Percentiles rank a stretch among this genome's conserved stretches.
phyloP scores from a whole-genome alignment of 768 basidiomycete genomes.

The Cyclocybe cylindracea region DNA sequence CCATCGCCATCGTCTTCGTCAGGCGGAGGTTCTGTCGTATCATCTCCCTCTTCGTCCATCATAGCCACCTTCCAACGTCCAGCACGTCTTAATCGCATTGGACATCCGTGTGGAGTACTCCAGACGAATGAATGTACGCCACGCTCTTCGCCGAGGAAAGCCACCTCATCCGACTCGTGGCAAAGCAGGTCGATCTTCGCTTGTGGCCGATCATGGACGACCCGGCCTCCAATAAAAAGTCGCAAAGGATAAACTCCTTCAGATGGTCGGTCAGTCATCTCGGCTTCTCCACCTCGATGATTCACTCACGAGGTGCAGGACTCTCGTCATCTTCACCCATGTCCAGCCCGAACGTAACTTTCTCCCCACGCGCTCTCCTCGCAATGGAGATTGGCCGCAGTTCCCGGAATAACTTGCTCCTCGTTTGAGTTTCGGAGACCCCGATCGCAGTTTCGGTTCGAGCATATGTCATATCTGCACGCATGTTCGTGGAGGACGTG shows the following conservation, averaged over 20 bases:
- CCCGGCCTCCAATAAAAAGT: slow-evolving; percentile 7
- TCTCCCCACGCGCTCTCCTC: neutral
- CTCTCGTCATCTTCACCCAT: neutral
- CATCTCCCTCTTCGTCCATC: slow-evolving; percentile 9
- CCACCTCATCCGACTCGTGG: slow-evolving; percentile 11
- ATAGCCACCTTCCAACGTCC: neutral
- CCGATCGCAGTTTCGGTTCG: neutral
- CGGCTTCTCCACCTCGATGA: too few species aligned
- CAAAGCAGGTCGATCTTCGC: slow-evolving; percentile 13
- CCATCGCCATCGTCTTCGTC: slow-evolving; percentile 23
- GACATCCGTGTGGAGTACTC: slow-evolving; percentile 30
- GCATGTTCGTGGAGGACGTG: neutral
- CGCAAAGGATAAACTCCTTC: slow-evolving; percentile 1
- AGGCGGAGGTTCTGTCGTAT: slow-evolving; percentile 9
- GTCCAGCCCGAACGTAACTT: neutral
- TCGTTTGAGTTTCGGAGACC: neutral
- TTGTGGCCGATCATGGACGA: neutral
- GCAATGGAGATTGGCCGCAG: neutral
- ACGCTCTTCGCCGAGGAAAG: slow-evolving; percentile 12
- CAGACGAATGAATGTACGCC: slow-evolving; percentile 24
- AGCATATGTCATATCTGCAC: slow-evolving; percentile 3
- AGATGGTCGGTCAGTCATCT: neutral
- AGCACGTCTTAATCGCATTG: slow-evolving; percentile 7
- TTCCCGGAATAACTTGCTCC: neutral
- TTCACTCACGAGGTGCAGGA: neutral